Base-by-base conservation (phyloP, 768 basidiomycete species). In the Lyophyllum atratum region DNA sequence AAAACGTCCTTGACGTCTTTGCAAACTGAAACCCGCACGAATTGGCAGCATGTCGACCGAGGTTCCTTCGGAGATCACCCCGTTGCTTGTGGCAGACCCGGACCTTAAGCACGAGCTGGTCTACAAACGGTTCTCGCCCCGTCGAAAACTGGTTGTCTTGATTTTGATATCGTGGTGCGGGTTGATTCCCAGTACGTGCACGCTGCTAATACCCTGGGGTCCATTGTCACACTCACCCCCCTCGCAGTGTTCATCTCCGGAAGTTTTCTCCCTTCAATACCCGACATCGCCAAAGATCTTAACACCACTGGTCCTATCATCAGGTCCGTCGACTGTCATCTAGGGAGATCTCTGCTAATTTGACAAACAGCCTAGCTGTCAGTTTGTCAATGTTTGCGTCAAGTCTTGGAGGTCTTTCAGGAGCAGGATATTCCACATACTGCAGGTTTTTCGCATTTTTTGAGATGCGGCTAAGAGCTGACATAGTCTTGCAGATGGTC, bases 401-500 rank as follows among this genome's bases (percentile, higher is more conserved):
- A 5, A 25, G 21, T 14, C 43, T 54, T 12, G 52, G 52, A 15
- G 24, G 44, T 21, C 26, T 54, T 21, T 28, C 24, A 4, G 52
- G 52, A 17, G 52, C 43, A 24, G 19, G 43, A 11, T 46, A 44
- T 25, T 54, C 52, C 15, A 31, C 52, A 37, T 54, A 28, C 19
- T 34, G 40, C 22, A 24, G 17, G 86, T 69, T 86, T 5, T 14
- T 25, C 25, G 22, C 44, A 19, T 45, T 39, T 11, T 4, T 39
- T 39, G 37, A 39, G 5, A 11, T 39, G n/a, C n/a, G n/a, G n/a
- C 37, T 39, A 9, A 39, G 9, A 4, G 19, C 6, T 42, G 19
- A 14, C 21, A 11, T 42, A 11, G 29, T 31, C 29, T 42, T 22
- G 22, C 49, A 83, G 83, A 86, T 68, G 85, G 86, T 1, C 73